A percentile compares a stretch with the other conserved stretches of the same genome.
Evolutionary conservation across 2,329 filamentous ascomycete genomes (phyloP).

Genomic region (Colletotrichum melonis): DNA sequence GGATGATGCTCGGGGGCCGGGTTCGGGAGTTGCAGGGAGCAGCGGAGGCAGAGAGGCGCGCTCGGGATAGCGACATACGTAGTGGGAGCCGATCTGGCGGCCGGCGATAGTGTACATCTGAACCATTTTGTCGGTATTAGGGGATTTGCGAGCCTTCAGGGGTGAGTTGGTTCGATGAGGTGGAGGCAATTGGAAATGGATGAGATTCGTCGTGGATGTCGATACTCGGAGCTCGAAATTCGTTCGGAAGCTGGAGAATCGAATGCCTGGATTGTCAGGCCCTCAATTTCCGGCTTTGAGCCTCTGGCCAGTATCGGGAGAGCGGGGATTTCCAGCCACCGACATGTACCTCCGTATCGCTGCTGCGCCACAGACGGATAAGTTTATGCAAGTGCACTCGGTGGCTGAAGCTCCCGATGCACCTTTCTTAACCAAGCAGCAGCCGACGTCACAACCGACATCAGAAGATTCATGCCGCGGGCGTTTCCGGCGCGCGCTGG

Average conservation of each 20-base stretch:
- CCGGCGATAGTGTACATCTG: conserved; percentile 67
- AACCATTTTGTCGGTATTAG: conserved; percentile 55
- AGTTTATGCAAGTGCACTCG: not conserved
- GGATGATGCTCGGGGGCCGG: conserved; percentile 15
- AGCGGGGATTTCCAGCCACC: conserved; percentile 24
- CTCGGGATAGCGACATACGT: conserved; percentile 57
- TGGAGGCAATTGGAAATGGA: conserved; percentile 44
- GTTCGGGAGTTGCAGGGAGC: conserved; percentile 15
- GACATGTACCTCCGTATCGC: not conserved
- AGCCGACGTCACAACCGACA: conserved; percentile 30
- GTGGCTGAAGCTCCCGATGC: conserved; percentile 28
- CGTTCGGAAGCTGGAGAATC: conserved; percentile 32
- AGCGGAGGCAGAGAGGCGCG: conserved; percentile 1
- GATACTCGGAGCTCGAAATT: conserved; percentile 39
- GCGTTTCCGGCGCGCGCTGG: conserved; percentile 30
- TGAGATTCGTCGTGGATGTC: conserved; percentile 24
- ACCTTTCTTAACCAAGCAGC: conserved; percentile 11
- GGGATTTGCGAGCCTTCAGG: conserved; percentile 39
- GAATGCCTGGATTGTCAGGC: conserved; percentile 31
- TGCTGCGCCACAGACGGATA: not conserved
- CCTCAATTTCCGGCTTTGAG: not conserved
- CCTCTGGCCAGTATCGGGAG: not conserved
- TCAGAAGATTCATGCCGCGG: conserved; percentile 28
- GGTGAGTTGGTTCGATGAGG: conserved; percentile 42
- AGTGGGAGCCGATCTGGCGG: conserved; percentile 70